These are phyloP conservation scores for Daldinia grandis DNA, from an alignment of 495 filamentous ascomycete species.

Conservation along the genomic window DNA sequence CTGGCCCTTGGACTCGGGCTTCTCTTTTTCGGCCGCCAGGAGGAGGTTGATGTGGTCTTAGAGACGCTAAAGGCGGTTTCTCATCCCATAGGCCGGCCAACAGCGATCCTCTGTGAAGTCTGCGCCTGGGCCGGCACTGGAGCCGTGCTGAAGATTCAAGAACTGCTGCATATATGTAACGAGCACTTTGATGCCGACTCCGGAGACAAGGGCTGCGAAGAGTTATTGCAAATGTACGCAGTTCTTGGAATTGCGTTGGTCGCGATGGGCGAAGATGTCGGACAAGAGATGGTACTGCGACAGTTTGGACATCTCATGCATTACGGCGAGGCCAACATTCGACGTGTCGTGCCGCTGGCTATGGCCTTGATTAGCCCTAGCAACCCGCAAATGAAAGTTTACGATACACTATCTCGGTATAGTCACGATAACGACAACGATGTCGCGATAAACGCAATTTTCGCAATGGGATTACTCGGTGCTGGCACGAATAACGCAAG, in stretches of 20 bases:
- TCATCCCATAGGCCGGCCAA: slow-evolving; percentile 92
- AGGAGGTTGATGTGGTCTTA: slow-evolving; percentile 94
- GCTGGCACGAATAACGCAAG: slow-evolving; percentile 98
- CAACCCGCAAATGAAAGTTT: slow-evolving; percentile 99
- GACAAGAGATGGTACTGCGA: slow-evolving; percentile 97
- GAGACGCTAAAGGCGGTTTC: slow-evolving; percentile 96
- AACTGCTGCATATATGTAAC: slow-evolving; percentile 95
- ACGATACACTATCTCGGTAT: slow-evolving; percentile 98
- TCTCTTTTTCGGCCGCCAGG: slow-evolving; percentile 93
- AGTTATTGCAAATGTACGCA: slow-evolving; percentile 93
- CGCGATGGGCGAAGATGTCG: slow-evolving; percentile 97
- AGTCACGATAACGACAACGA: slow-evolving; percentile 99
- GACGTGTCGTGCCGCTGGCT: slow-evolving; percentile 93
- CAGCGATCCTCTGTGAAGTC: slow-evolving; percentile 88
- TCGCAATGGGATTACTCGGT: slow-evolving; percentile 97
- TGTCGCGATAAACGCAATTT: slow-evolving; percentile 97
- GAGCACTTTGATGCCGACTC: slow-evolving; percentile 89
- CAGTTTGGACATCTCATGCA: slow-evolving; percentile 99
- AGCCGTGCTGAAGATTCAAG: slow-evolving; percentile 94
- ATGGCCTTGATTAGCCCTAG: slow-evolving; percentile 96
- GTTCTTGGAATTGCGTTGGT: slow-evolving; percentile 93
- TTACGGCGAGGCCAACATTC: slow-evolving; percentile 96
- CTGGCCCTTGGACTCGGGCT: slow-evolving; percentile 93
- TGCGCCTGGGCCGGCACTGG: slow-evolving; percentile 98
- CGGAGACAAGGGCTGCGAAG: slow-evolving; percentile 89